phyloP scores from a whole-genome alignment of 2,329 filamentous ascomycete genomes.

The Sporothrix sp. region DNA sequence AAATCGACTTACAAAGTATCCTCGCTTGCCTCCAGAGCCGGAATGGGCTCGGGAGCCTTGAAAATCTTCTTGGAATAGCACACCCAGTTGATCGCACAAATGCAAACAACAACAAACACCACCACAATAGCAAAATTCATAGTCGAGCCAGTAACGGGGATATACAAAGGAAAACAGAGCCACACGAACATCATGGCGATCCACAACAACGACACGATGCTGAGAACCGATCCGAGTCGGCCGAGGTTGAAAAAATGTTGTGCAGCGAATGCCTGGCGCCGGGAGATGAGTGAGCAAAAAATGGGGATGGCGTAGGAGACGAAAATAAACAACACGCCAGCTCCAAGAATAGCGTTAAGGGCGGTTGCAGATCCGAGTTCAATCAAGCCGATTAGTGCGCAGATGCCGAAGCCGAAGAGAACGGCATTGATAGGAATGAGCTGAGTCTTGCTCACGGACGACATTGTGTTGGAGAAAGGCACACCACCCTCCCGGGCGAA shows the following conservation, averaged over 20 bases:
- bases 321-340: constrained; percentile 3
- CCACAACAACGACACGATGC: constrained; percentile 2
- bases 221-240: neutral
- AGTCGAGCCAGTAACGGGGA: neutral
- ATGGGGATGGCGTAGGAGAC: constrained; percentile 8
- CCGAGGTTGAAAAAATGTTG: constrained; percentile 1
- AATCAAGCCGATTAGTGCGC: neutral
- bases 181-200: constrained; percentile 2
- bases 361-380: constrained; percentile 1
- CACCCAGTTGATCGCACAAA: constrained; percentile 5
- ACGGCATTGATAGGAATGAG: constrained; percentile 5
- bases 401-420: neutral
- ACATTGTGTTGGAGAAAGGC: neutral
- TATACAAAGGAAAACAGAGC: constrained; percentile 5
- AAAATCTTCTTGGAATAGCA: no score
- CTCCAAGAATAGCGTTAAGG: constrained; percentile 10
- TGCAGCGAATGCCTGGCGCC: neutral
- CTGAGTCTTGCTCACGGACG: no score
- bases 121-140: constrained; percentile 11
- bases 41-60: no score
- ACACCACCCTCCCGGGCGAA: neutral
- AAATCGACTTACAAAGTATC: no score
- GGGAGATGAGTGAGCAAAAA: neutral
- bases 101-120: neutral
- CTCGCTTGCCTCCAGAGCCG: no score